Evolutionary conservation across 164 flowering plant genomes (phyloP), one percentile per base, ranked within the genome.

Genomic region (Sedum album): DNA sequence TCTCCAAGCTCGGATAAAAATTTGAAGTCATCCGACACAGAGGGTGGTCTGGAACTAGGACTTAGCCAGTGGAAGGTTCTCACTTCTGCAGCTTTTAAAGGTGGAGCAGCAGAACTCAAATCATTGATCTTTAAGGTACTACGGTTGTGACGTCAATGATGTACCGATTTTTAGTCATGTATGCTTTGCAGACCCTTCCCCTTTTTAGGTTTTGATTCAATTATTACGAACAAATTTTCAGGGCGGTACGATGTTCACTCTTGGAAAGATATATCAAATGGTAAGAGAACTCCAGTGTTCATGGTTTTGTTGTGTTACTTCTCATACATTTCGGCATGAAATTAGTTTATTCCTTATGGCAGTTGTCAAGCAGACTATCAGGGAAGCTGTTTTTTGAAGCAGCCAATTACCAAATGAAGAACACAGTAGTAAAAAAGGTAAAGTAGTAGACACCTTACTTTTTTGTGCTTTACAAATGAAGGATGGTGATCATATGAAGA

Each of bases 401-500:
- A 73, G 97, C 97, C 73, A 92, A 87, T 74, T 89, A 80, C 77
- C 91, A 85, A 80, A 80, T 88, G 38, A 89, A 77, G 74, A 87
- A 79, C 63, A 88, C 86, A 76, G 35, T 86, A 53, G 65, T 89
- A 10, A 85, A 67, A 64, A 87, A 89, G 93, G 97, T 89, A 77
- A 60, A 42, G 31, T 67, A 1, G 31, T 36, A 44, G 18, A 15
- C 15, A 41, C 46, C 46, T 2, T 41, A 7, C 46, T 44, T 44
- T 44, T 44, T 44, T 44, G 48, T 44, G 15, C 48, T 11, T 15
- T 14, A 15, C 48, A 44, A 44, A 44, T 44, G 48, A 15, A 13
- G 48, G 48, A 44, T 44, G 48, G 17, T 14, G 15, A 44, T 44
- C 17, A 4, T 44, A 15, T 14, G 48, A 6, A 6, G 38, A 9